phyloP scores from a whole-genome alignment of 78 protist genomes.

The Paulinella micropora region DNA sequence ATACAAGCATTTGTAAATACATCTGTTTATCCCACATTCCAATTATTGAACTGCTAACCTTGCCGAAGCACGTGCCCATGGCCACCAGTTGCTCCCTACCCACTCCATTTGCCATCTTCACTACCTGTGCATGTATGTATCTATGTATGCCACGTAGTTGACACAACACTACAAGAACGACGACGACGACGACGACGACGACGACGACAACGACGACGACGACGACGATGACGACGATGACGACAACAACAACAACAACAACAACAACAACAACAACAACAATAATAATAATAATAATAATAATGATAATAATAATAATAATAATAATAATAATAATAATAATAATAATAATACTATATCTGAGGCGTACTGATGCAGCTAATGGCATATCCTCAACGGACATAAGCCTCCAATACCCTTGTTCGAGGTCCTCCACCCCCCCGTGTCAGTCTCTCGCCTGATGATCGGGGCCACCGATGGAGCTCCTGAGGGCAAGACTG shows the following conservation, averaged over 20 bases:
- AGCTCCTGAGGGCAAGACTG: no score
- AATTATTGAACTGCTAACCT: no score
- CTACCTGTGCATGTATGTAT: no score
- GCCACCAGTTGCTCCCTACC: conserved; percentile 52
- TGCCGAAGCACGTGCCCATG: conserved; percentile 89
- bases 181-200: no score
- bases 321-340: not conserved
- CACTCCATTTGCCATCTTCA: conserved; percentile 33
- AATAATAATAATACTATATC: not conserved
- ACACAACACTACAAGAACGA: no score
- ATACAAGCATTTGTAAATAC: no score
- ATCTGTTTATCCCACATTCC: no score
- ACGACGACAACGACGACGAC: no score
- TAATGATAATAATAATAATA: not conserved
- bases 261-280: not conserved
- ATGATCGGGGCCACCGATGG: not conserved
- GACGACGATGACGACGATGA: no score
- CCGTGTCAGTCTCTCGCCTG: not conserved
- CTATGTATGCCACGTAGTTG: no score
- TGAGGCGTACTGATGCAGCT: not conserved
- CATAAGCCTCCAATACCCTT: not conserved
- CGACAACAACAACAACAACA: not conserved
- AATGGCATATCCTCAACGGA: not conserved
- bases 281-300: not conserved
- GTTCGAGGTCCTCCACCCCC: not conserved